A percentile compares a stretch with the other conserved stretches of the same genome.
These are phyloP conservation scores for Vitis rupestris DNA, from an alignment of 164 flowering plant genomes.

Conservation along the genomic window DNA sequence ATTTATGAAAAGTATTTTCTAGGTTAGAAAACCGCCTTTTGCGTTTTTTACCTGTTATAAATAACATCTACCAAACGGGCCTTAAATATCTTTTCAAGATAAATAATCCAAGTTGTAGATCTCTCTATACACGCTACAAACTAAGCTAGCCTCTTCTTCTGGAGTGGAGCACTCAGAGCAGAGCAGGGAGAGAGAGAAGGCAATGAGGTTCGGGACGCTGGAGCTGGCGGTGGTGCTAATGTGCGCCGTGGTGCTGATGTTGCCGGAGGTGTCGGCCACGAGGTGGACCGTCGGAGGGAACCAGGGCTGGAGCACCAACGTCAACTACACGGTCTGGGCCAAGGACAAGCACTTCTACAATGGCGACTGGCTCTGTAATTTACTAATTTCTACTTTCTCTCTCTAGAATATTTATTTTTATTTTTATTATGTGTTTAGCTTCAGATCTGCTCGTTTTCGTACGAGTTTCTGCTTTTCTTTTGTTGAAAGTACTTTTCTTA, in stretches of 20 bases:
- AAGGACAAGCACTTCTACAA: conserved; percentile 48
- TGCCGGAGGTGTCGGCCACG: conserved; percentile 33
- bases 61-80: too few relatives aligned
- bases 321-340: conserved; percentile 72
- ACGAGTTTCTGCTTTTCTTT: not conserved
- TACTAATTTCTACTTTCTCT: conserved; percentile 8
- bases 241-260: conserved; percentile 22
- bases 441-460: not conserved
- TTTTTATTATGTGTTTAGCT: not conserved
- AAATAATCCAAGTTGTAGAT: conserved; percentile 1
- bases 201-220: conserved; percentile 9
- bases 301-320: conserved; percentile 47
- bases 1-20: too few relatives aligned
- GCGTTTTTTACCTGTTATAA: too few relatives aligned
- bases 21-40: too few relatives aligned
- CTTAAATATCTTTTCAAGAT: too few relatives aligned
- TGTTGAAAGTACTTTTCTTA: not conserved
- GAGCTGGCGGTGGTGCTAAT: conserved; percentile 23
- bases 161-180: not conserved
- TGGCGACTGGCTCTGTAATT: conserved; percentile 73
- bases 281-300: conserved; percentile 46
- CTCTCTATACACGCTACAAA: not conserved
- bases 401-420: not conserved
- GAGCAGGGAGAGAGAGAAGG: conserved; percentile 4
- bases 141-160: not conserved